Conservation (phyloP, 2,329 filamentous ascomycete species). For the Neodidymelliopsis sp. region DNA sequence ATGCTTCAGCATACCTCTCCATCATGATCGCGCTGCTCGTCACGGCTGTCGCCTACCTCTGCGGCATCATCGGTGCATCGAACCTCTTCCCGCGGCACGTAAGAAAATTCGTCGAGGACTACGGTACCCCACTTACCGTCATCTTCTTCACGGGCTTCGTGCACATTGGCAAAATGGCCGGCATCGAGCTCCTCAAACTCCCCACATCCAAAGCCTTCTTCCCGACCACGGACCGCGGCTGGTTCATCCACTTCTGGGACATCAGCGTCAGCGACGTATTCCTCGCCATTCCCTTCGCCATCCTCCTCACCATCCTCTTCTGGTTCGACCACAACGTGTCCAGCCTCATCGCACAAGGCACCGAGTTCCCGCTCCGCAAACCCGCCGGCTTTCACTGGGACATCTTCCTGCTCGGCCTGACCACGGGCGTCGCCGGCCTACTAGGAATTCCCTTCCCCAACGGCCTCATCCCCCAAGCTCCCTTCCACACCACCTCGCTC, state of each 20-base stretch:
- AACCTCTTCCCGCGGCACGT: slow-evolving; percentile 77
- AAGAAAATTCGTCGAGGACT: slow-evolving; percentile 86
- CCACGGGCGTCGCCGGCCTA: slow-evolving; percentile 63
- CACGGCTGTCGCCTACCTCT: slow-evolving; percentile 77
- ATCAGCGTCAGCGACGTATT: slow-evolving; percentile 77
- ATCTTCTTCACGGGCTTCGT: slow-evolving; percentile 92
- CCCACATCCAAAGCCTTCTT: slow-evolving; percentile 81
- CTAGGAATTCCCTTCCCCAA: slow-evolving; percentile 66
- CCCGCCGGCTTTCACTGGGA: slow-evolving; percentile 69
- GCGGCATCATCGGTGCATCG: slow-evolving; percentile 73
- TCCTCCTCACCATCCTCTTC: slow-evolving; percentile 83
- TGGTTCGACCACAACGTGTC: slow-evolving; percentile 85
- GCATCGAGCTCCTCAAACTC: slow-evolving; percentile 72
- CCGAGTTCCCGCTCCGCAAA: slow-evolving; percentile 63
- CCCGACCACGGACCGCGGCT: slow-evolving; percentile 75
- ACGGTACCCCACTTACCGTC: slow-evolving; percentile 72
- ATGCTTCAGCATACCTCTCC: slow-evolving; percentile 76
- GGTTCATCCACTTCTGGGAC: slow-evolving; percentile 86
- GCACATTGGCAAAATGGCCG: slow-evolving; percentile 82
- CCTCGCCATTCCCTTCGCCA: slow-evolving; percentile 83
- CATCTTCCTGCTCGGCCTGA: slow-evolving; percentile 64
- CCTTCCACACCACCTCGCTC: slow-evolving; percentile 65
- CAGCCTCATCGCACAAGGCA: slow-evolving; percentile 64
- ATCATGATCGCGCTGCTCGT: slow-evolving; percentile 79
- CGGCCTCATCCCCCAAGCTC: slow-evolving; percentile 66